Evolutionary conservation across 768 basidiomycete species (phyloP), one percentile per base, ranked within the genome.

Genomic region (Suillus decipiens): DNA sequence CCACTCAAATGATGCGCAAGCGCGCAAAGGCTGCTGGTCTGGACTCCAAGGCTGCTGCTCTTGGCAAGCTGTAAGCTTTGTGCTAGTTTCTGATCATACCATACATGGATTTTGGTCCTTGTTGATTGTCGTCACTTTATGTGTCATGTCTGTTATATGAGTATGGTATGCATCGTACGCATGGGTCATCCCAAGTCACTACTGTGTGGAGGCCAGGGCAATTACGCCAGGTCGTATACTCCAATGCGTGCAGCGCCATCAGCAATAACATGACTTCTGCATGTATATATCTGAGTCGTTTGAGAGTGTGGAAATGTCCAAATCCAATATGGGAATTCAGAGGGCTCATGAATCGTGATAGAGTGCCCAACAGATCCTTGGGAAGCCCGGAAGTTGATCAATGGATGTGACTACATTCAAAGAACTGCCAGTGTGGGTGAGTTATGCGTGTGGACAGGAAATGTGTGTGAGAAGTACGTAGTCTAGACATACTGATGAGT

Each of bases 11-110:
- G 91, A 84, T 97, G 73, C 85, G 89, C 78, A 95, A 94, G 82
- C 90, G 95, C 67, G 95, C 95, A 66, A 96, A 95, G 86, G 93
- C 93, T 69, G 80, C 89, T 64, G 96, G 95, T 58, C 86, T 86
- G 75, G 85, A 75, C 66, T 72, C 85, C 64, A 79, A 81, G 54
- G 83, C 83, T 60, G 80, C 86, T 33, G 70, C 80, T 59, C 78
- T 87, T 47, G 79, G 82, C 75, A 92, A 90, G 80, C 86, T 92
- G 68, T 92, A 79, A 83, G 51, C 37, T 34, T 56, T 17, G 36
- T 12, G 37, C 37, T 37, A 41, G 37, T 56, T 56, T 9, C 5
- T 24, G 36, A 37, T 56, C 36, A 37, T 24, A 37, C 22, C 22
- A 37, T 1, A 0, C 22, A 37, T 1, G 1, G 36, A 15, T 37